phyloP scores from a whole-genome alignment of 2,329 filamentous ascomycete genomes.

The Clathrospora elynae region DNA sequence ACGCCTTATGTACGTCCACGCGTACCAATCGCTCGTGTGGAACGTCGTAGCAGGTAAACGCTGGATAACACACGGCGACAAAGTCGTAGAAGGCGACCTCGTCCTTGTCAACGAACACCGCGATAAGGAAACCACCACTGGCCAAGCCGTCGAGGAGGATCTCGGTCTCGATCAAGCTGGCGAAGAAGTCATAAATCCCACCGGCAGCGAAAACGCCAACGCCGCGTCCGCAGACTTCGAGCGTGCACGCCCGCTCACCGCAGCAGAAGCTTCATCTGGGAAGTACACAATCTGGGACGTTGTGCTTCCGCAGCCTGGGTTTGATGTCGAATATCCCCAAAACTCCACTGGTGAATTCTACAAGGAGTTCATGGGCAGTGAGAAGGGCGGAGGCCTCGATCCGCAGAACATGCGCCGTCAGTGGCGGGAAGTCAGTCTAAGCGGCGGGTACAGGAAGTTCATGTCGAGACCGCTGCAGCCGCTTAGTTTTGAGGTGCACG shows the following conservation, averaged over 20 bases:
- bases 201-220: slow-evolving; percentile 61
- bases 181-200: slow-evolving; percentile 68
- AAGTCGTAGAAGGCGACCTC: slow-evolving; percentile 83
- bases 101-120: slow-evolving; percentile 68
- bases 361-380: slow-evolving; percentile 79
- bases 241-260: slow-evolving; percentile 74
- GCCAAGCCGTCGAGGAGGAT: slow-evolving; percentile 31
- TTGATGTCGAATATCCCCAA: slow-evolving; percentile 81
- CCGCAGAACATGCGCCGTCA: slow-evolving; percentile 84
- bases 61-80: slow-evolving; percentile 74
- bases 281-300: slow-evolving; percentile 83
- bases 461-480: slow-evolving; percentile 70
- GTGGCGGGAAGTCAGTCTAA: slow-evolving; percentile 86
- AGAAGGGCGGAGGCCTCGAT: slow-evolving; percentile 77
- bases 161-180: slow-evolving; percentile 61
- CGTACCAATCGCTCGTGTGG: slow-evolving; percentile 95
- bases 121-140: slow-evolving; percentile 50
- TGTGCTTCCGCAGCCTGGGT: slow-evolving; percentile 90
- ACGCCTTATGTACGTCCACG: slow-evolving; percentile 93
- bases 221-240: slow-evolving; percentile 62
- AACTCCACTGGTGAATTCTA: slow-evolving; percentile 89
- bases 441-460: slow-evolving; percentile 85
- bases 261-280: slow-evolving; percentile 77
- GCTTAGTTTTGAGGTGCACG: slow-evolving; percentile 70
- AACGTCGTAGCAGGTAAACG: slow-evolving; percentile 82